phyloP scores from a whole-genome alignment of 2,329 filamentous ascomycete species.

The Arthroderma uncinatum region DNA sequence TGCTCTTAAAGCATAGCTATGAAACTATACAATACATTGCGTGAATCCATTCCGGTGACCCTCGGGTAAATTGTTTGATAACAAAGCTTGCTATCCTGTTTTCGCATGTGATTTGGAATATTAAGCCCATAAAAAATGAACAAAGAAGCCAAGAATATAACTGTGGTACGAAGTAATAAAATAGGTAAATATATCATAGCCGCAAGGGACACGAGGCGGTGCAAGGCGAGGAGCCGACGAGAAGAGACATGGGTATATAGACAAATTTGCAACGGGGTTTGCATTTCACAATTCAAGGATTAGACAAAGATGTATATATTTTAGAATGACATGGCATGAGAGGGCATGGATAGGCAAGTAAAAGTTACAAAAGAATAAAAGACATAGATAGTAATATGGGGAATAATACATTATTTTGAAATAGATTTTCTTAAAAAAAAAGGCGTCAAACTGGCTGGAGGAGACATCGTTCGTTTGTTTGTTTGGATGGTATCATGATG shows the following conservation, averaged over 20 bases:
- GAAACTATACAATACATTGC: neutral
- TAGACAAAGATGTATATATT: neutral
- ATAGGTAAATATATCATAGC: too few relatives aligned
- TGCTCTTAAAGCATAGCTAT: too few relatives aligned
- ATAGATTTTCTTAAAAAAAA: neutral
- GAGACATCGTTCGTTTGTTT: neutral
- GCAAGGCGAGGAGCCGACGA: neutral
- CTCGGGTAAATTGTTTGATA: neutral
- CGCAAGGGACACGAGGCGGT: neutral
- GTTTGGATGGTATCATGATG: neutral
- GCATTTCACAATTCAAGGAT: neutral
- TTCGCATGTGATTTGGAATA: neutral
- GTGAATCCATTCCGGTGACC: neutral
- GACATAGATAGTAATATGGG: conserved; percentile 1
- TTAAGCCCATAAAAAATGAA: neutral
- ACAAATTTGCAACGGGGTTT: neutral
- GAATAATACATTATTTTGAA: conserved; percentile 3
- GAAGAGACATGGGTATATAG: neutral
- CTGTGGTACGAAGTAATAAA: neutral
- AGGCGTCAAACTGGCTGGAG: neutral
- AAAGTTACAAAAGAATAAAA: neutral
- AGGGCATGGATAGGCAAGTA: neutral
- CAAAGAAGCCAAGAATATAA: neutral
- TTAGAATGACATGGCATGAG: neutral
- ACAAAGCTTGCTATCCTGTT: neutral